Conservation (phyloP, 179 eudicot genomes). For the Sideroxylon spinosum region DNA sequence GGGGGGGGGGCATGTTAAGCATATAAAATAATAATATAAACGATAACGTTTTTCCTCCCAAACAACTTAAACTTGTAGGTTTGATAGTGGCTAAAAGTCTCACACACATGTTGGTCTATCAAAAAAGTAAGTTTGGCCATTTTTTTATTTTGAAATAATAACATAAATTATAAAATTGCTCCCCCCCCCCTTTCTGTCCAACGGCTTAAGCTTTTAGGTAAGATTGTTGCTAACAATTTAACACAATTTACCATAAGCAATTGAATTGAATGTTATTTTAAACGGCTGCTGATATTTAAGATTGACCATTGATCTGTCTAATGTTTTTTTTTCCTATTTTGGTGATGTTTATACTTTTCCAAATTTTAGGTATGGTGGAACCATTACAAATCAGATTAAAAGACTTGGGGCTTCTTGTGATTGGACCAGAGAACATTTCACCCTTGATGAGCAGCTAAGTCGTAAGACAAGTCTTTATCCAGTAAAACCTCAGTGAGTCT, state of each 20-base stretch:
- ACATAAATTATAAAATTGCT: too few relatives aligned
- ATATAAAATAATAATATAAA: too few relatives aligned
- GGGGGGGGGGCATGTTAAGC: too few relatives aligned
- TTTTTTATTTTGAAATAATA: too few relatives aligned
- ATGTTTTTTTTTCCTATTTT: background rate
- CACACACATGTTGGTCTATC: too few relatives aligned
- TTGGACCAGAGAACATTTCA: slow-evolving; percentile 90
- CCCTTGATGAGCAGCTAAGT: slow-evolving; percentile 97
- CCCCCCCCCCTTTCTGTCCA: too few relatives aligned
- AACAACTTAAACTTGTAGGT: too few relatives aligned
- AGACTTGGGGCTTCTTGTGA: slow-evolving; percentile 99
- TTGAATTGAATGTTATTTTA: background rate
- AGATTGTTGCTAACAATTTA: too few relatives aligned
- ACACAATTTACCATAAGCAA: background rate
- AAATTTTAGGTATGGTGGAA: slow-evolving; percentile 81
- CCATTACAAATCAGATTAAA: slow-evolving; percentile 90
- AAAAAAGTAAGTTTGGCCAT: too few relatives aligned
- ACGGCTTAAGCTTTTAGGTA: too few relatives aligned
- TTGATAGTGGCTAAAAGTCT: too few relatives aligned
- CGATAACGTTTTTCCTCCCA: too few relatives aligned
- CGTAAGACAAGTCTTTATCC: slow-evolving; percentile 67
- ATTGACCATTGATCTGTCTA: background rate
- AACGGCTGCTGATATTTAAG: background rate
- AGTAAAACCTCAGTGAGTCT: slow-evolving; percentile 15
- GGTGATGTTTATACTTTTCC: background rate